A percentile compares a stretch with the other conserved stretches of the same genome.
phyloP scores from a whole-genome alignment of 1,139 yeast genomes.

The Geotrichum citri-aurantii region DNA sequence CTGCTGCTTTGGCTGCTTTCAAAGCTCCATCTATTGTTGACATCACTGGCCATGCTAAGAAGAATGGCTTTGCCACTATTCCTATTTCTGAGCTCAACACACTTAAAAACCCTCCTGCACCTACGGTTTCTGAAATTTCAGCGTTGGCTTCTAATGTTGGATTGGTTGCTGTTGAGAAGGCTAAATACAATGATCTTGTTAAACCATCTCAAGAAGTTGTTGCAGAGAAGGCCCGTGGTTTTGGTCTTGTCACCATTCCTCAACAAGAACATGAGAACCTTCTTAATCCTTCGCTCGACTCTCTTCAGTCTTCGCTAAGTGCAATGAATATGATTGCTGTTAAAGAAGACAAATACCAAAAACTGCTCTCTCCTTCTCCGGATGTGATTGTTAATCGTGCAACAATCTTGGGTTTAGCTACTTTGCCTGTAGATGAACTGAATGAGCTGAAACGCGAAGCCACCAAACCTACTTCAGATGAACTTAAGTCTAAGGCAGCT shows the following conservation, averaged over 20 bases:
- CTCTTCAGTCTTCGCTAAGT: conserved; percentile 6
- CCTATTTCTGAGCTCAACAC: conserved; percentile 19
- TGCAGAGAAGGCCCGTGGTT: conserved; percentile 22
- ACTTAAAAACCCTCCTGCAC: conserved; percentile 24
- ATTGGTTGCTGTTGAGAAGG: conserved; percentile 27
- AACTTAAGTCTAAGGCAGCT: conserved; percentile 18
- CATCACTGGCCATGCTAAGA: conserved; percentile 34
- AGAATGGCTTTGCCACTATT: conserved; percentile 25
- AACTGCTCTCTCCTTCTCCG: conserved; percentile 7
- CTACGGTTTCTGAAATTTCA: conserved; percentile 21
- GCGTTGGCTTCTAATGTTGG: conserved; percentile 28
- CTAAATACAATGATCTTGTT: conserved; percentile 21
- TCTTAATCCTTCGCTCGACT: conserved; percentile 31
- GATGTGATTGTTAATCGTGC: conserved; percentile 5
- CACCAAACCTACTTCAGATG: conserved; percentile 27
- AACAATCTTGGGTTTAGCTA: conserved; percentile 35
- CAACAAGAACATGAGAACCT: conserved; percentile 2
- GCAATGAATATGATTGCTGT: conserved; percentile 4
- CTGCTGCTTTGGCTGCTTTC: conserved; percentile 28
- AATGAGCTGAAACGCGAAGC: conserved; percentile 25
- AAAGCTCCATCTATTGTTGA: conserved; percentile 22
- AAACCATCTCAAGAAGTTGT: conserved; percentile 25
- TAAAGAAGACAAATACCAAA: conserved; percentile 32
- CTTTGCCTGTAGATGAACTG: conserved; percentile 34
- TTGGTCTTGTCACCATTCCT: conserved; percentile 10